A percentile compares a stretch with the other conserved stretches of the same genome.
Conservation (phyloP, 306 rosid genomes). For the Erythrophleum fordii region DNA sequence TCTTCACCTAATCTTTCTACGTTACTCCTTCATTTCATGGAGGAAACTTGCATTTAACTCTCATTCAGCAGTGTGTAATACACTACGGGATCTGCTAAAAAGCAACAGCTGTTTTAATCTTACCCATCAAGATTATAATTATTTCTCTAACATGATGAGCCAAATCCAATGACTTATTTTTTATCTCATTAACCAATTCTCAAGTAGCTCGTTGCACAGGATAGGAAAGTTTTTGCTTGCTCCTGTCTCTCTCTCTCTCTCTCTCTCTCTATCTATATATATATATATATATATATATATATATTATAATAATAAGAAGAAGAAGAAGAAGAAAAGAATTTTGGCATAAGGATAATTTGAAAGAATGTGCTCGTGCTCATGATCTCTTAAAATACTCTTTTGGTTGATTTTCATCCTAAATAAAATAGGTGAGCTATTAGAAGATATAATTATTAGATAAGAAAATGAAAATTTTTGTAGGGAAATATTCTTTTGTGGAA, state of each 20-base stretch:
- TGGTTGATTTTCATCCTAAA: not conserved
- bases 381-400: not conserved
- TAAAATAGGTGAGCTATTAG: not conserved
- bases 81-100: conserved; percentile 1
- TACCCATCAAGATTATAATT: not conserved
- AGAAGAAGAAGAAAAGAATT: too few species aligned
- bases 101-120: not conserved
- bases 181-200: not conserved
- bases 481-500: not conserved
- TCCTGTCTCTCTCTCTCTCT: too few species aligned
- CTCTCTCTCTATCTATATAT: too few species aligned
- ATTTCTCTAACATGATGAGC: not conserved
- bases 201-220: not conserved
- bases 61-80: not conserved
- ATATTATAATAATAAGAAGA: too few species aligned
- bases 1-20: not conserved
- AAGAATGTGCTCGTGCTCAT: not conserved
- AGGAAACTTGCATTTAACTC: not conserved
- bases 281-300: too few species aligned
- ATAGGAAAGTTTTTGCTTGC: conserved; percentile 8
- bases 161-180: not conserved
- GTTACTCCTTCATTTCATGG: not conserved
- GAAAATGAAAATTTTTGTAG: not conserved
- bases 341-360: not conserved
- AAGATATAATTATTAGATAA: not conserved